Percentiles rank a stretch among this genome's conserved stretches.
Evolutionary conservation across 805 yeast species (phyloP).

Genomic region (Zygoascus ofunaensis): DNA sequence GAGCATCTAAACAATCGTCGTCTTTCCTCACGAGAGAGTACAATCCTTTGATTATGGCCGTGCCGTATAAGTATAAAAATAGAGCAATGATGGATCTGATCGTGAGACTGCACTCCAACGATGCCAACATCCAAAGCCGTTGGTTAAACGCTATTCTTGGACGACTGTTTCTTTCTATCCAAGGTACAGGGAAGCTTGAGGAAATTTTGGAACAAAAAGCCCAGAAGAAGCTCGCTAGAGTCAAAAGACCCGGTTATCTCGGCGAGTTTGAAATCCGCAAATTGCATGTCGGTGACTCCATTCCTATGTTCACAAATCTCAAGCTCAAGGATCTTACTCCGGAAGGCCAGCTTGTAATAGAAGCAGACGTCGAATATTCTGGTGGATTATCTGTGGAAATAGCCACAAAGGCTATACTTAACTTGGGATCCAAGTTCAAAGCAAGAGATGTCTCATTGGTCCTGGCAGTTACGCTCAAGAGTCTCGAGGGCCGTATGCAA

Average conservation of each 20-base stretch:
- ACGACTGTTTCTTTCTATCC: constrained; percentile 66
- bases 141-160: constrained; percentile 91
- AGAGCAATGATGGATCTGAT: constrained; percentile 64
- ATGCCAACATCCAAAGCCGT: constrained; percentile 70
- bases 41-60: constrained; percentile 60
- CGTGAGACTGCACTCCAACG: constrained; percentile 70
- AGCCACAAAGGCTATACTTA: constrained; percentile 69
- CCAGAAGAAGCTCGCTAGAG: constrained; percentile 62
- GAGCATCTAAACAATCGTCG: constrained; percentile 51
- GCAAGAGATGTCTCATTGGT: constrained; percentile 65
- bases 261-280: constrained; percentile 71
- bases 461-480: constrained; percentile 57
- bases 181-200: constrained; percentile 60
- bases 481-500: constrained; percentile 63
- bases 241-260: constrained; percentile 78
- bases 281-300: constrained; percentile 66
- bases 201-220: constrained; percentile 49
- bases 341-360: constrained; percentile 63
- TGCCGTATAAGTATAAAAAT: constrained; percentile 62
- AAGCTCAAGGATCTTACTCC: constrained; percentile 59
- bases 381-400: constrained; percentile 73
- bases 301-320: constrained; percentile 74
- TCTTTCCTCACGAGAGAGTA: constrained; percentile 19
- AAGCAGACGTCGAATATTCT: constrained; percentile 53
- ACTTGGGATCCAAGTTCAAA: constrained; percentile 66